Conservation (phyloP, 139 green algal genomes). For the Trebouxia sp. region DNA sequence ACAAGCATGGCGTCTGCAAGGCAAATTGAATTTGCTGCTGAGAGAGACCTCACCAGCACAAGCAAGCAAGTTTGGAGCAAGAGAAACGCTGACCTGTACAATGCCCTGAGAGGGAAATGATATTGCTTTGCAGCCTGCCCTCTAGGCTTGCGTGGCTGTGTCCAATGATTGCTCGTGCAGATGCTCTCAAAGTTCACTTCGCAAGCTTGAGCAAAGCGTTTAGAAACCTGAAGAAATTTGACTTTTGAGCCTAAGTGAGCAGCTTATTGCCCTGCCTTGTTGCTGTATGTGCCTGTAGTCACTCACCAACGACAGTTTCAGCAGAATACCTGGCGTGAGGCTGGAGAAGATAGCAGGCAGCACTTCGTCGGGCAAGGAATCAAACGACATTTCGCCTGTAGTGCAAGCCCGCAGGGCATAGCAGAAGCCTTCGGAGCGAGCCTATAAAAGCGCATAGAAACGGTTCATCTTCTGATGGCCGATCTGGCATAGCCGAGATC, state of each 20-base stretch:
- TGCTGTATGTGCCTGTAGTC: not conserved
- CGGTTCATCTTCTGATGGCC: too few species aligned
- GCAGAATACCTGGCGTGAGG: not conserved
- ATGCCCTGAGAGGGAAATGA: not conserved
- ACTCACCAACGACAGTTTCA: slow-evolving; percentile 1
- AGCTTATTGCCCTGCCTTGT: not conserved
- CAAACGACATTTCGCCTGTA: slow-evolving; percentile 19
- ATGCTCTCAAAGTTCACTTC: not conserved
- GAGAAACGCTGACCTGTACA: too few species aligned
- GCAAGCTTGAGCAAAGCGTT: not conserved
- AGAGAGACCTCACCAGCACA: not conserved
- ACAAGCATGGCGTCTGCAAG: slow-evolving; percentile 9
- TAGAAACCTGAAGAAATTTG: not conserved
- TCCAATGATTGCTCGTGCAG: not conserved
- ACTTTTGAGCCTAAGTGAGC: not conserved
- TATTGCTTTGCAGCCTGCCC: not conserved
- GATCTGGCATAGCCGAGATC: too few species aligned
- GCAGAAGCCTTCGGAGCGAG: too few species aligned
- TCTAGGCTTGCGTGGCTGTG: not conserved
- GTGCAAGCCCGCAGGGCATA: too few species aligned
- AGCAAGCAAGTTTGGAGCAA: too few species aligned
- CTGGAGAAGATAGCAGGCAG: not conserved
- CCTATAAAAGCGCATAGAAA: too few species aligned
- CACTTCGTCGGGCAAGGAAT: not conserved
- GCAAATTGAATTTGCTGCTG: too few species aligned